phyloP scores from a whole-genome alignment of 192 early-diverging fungal genomes.

The Coemansia sp. region DNA sequence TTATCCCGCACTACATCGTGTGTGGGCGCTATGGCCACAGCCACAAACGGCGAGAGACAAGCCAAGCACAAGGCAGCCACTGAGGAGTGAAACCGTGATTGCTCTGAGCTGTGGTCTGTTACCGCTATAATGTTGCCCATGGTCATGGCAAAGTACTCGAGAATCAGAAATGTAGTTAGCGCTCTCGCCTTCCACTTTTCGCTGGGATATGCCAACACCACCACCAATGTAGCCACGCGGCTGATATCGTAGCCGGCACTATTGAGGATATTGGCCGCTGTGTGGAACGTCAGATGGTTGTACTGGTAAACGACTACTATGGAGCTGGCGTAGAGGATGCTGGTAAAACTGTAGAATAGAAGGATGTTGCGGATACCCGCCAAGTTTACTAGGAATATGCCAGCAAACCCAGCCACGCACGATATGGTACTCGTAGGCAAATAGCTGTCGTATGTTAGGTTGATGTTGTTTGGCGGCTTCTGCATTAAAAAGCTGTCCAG shows the following conservation, averaged over 20 bases:
- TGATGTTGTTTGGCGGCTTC: slow-evolving; percentile 19
- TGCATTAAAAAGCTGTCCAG: slow-evolving; percentile 25
- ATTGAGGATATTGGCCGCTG: slow-evolving; percentile 10
- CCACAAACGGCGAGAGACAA: slow-evolving; percentile 26
- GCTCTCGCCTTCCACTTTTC: slow-evolving; percentile 39
- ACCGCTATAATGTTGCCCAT: slow-evolving; percentile 33
- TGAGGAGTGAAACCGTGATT: slow-evolving; percentile 9
- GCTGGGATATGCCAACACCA: slow-evolving; percentile 33
- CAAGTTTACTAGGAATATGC: slow-evolving; percentile 34
- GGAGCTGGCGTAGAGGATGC: slow-evolving; percentile 22
- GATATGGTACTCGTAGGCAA: slow-evolving; percentile 28
- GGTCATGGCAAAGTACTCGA: slow-evolving; percentile 32
- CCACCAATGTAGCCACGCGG: slow-evolving; percentile 31
- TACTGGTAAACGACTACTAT: slow-evolving; percentile 23
- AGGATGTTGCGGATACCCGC: slow-evolving; percentile 25
- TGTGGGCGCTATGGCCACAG: slow-evolving; percentile 27
- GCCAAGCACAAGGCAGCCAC: slow-evolving; percentile 16
- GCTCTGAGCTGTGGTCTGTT: slow-evolving; percentile 7
- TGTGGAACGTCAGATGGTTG: slow-evolving; percentile 7
- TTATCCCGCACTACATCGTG: slow-evolving; percentile 35
- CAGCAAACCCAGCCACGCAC: slow-evolving; percentile 21
- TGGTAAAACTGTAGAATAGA: slow-evolving; percentile 20
- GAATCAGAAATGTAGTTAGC: slow-evolving; percentile 20
- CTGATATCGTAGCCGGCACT: slow-evolving; percentile 22
- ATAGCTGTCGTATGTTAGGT: slow-evolving; percentile 28